These are phyloP conservation scores for Hypseocharis bilobata DNA, from an alignment of 441 rosid species.

Conservation along the genomic window DNA sequence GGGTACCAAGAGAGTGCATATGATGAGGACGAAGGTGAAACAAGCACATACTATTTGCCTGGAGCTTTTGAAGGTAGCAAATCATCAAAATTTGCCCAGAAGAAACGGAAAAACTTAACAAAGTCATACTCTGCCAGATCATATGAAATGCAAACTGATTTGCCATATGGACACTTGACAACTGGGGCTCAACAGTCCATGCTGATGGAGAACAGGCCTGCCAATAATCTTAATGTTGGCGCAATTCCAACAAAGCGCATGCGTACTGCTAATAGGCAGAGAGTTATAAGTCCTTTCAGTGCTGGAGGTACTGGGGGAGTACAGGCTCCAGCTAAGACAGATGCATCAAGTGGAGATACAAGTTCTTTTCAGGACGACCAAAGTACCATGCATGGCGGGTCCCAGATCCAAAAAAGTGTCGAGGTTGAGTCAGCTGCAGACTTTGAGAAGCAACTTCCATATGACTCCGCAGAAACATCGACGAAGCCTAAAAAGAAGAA, in stretches of 20 bases:
- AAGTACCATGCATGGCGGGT: slow-evolving; percentile 75
- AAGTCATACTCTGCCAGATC: slow-evolving; percentile 49
- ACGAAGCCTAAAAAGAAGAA: slow-evolving; percentile 63
- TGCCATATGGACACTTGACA: slow-evolving; percentile 43
- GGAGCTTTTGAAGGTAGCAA: slow-evolving; percentile 53
- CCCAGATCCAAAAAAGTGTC: slow-evolving; percentile 57
- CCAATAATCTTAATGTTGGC: slow-evolving; percentile 47
- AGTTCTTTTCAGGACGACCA: slow-evolving; percentile 92
- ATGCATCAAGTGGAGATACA: slow-evolving; percentile 97
- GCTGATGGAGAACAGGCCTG: slow-evolving; percentile 58
- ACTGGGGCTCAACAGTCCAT: slow-evolving; percentile 43
- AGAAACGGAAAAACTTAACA: slow-evolving; percentile 48
- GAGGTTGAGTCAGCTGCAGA: slow-evolving; percentile 77
- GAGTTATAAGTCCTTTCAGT: slow-evolving; percentile 57
- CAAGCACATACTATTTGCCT: slow-evolving; percentile 59
- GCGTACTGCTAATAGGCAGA: slow-evolving; percentile 88
- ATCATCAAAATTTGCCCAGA: slow-evolving; percentile 48
- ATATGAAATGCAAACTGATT: slow-evolving; percentile 56
- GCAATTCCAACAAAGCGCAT: slow-evolving; percentile 80
- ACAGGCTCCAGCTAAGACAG: slow-evolving; percentile 54
- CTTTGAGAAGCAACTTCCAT: slow-evolving; percentile 60
- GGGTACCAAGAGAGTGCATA: slow-evolving; percentile 45
- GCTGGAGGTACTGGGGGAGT: slow-evolving; percentile 46
- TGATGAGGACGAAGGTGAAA: slow-evolving; percentile 88
- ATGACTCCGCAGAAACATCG: slow-evolving; percentile 72